Evolutionary conservation across 306 rosid species (phyloP).

Genomic region (Cicer yamashitae): DNA sequence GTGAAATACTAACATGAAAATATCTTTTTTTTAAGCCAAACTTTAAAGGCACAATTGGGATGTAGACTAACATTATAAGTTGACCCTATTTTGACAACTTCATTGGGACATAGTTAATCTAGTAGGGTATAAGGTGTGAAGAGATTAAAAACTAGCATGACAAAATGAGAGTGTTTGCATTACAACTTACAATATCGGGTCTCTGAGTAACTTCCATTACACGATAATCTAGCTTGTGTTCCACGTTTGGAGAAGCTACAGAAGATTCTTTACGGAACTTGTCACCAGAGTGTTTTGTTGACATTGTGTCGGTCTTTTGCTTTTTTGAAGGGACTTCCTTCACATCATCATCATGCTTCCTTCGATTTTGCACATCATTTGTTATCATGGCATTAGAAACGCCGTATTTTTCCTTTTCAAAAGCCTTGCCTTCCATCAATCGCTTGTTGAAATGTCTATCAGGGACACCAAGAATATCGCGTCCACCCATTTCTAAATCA

Average conservation of each 20-base stretch:
- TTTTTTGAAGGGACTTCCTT: slow-evolving; percentile 57
- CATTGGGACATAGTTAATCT: slow-evolving; percentile 21
- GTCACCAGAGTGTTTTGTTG: slow-evolving; percentile 37
- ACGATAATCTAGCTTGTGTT: slow-evolving; percentile 43
- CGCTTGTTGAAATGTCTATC: slow-evolving; percentile 38
- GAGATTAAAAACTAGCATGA: slow-evolving; percentile 44
- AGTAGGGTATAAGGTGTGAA: slow-evolving; percentile 36
- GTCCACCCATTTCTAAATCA: slow-evolving; percentile 43
- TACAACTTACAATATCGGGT: slow-evolving; percentile 67
- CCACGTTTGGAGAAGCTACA: slow-evolving; percentile 28
- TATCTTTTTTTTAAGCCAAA: background rate
- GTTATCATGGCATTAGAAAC: slow-evolving; percentile 40
- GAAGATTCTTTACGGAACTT: slow-evolving; percentile 53
- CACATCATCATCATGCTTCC: slow-evolving; percentile 29
- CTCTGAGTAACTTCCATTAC: slow-evolving; percentile 57
- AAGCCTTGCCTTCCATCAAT: slow-evolving; percentile 45
- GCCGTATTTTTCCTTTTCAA: slow-evolving; percentile 56
- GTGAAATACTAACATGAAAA: no score
- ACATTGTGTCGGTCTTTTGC: slow-evolving; percentile 50
- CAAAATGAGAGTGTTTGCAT: slow-evolving; percentile 44
- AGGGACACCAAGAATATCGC: slow-evolving; percentile 36
- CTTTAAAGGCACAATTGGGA: slow-evolving; percentile 8
- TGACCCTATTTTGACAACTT: background rate
- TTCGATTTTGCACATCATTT: slow-evolving; percentile 35
- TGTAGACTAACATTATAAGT: slow-evolving; percentile 3